Percentiles rank a stretch among this genome's conserved stretches.
These are phyloP conservation scores for Pseudomonodictys pantanalensis DNA, from an alignment of 495 filamentous ascomycete genomes.

Conservation along the genomic window DNA sequence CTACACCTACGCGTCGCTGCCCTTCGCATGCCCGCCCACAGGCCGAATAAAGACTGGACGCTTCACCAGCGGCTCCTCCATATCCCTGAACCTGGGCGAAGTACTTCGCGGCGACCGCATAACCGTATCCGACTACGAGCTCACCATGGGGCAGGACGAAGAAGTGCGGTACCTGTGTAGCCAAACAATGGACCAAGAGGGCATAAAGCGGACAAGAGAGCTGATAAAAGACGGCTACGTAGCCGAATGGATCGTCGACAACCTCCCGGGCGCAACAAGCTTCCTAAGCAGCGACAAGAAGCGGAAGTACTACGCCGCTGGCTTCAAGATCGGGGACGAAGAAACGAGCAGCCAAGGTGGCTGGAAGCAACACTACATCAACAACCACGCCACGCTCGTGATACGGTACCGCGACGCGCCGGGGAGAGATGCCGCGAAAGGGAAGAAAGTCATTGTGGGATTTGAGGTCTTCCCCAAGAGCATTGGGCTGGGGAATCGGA, in stretches of 20 bases:
- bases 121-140: constrained; percentile 81
- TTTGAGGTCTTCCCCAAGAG: constrained; percentile 95
- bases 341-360: constrained; percentile 61
- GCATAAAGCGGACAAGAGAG: constrained; percentile 67
- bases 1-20: constrained; percentile 90
- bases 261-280: constrained; percentile 86
- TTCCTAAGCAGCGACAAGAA: constrained; percentile 88
- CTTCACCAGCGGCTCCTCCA: constrained; percentile 73
- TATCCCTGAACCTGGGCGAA: constrained; percentile 89
- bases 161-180: constrained; percentile 76
- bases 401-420: constrained; percentile 78
- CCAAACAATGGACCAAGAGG: constrained; percentile 59
- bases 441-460: constrained; percentile 80
- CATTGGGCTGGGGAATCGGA: constrained; percentile 60
- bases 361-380: constrained; percentile 70
- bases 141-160: constrained; percentile 76
- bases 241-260: constrained; percentile 95
- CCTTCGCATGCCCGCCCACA: constrained; percentile 84
- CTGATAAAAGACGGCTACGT: constrained; percentile 83
- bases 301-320: constrained; percentile 88
- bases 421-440: constrained; percentile 61
- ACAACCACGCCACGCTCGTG: constrained; percentile 89
- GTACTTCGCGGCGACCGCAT: constrained; percentile 90
- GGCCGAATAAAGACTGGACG: constrained; percentile 65
- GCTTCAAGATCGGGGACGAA: constrained; percentile 88